phyloP scores from a whole-genome alignment of 306 rosid genomes.

The Vachellia collinsii region DNA sequence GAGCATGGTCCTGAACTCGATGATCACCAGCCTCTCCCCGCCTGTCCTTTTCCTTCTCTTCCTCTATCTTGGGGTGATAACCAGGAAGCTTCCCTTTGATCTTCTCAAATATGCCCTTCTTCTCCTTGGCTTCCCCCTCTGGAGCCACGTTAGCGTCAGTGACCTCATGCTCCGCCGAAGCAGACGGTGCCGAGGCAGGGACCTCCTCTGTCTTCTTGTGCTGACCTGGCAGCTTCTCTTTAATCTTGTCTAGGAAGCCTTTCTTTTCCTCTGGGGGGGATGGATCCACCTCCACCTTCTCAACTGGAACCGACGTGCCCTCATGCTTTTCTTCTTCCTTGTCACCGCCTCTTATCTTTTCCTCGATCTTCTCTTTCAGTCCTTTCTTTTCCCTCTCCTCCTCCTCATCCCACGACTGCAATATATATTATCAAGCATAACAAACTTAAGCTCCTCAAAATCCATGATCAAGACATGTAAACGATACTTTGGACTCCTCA shows the following conservation, averaged over 20 bases:
- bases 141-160: slow-evolving; percentile 22
- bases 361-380: slow-evolving; percentile 29
- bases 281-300: slow-evolving; percentile 52
- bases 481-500: background rate
- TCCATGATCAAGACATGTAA: background rate
- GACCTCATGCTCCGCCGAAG: slow-evolving; percentile 8
- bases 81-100: slow-evolving; percentile 71
- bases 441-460: background rate
- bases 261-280: slow-evolving; percentile 55
- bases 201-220: slow-evolving; percentile 72
- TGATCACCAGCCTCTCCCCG: slow-evolving; percentile 16
- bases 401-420: slow-evolving; percentile 66
- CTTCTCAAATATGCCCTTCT: slow-evolving; percentile 68
- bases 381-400: slow-evolving; percentile 34
- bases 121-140: slow-evolving; percentile 60
- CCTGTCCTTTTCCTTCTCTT: slow-evolving; percentile 39
- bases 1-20: background rate
- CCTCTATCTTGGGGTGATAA: slow-evolving; percentile 54
- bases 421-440: background rate
- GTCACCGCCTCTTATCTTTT: slow-evolving; percentile 39
- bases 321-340: slow-evolving; percentile 37
- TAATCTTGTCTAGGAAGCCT: slow-evolving; percentile 68
- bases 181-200: slow-evolving; percentile 21
- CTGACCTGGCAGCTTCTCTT: slow-evolving; percentile 81
- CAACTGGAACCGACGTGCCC: slow-evolving; percentile 53